Evolutionary conservation across 495 filamentous ascomycete species (phyloP).

Genomic region (Physcia stellaris): DNA sequence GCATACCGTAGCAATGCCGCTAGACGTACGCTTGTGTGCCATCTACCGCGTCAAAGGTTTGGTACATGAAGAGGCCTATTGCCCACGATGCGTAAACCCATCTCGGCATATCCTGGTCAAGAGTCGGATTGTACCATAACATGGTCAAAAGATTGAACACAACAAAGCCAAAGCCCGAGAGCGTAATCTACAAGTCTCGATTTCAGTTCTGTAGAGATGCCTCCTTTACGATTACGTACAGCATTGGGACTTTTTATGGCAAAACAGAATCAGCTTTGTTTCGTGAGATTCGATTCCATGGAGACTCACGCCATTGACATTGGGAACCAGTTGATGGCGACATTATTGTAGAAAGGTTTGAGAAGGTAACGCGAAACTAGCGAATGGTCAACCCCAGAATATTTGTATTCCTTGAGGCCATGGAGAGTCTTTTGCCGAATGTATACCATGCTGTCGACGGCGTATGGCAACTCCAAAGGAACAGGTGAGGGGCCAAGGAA

Average conservation of each 20-base stretch:
- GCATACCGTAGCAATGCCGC: neutral
- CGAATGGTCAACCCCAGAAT: constrained; percentile 80
- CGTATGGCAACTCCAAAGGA: too few species aligned
- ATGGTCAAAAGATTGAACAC: constrained; percentile 83
- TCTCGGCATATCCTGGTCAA: constrained; percentile 81
- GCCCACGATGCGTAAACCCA: constrained; percentile 96
- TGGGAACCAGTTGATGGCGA: constrained; percentile 87
- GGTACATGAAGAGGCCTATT: constrained; percentile 82
- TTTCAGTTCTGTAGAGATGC: neutral
- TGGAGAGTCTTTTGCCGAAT: constrained; percentile 80
- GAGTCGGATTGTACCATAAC: constrained; percentile 88
- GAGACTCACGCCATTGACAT: constrained; percentile 77
- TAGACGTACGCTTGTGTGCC: constrained; percentile 71
- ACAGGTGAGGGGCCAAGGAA: too few species aligned
- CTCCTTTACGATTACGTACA: constrained; percentile 35
- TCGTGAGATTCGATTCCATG: neutral
- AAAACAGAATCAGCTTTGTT: neutral
- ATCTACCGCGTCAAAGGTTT: constrained; percentile 97
- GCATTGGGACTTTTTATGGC: constrained; percentile 39
- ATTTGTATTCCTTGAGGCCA: constrained; percentile 84
- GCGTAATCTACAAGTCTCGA: constrained; percentile 51
- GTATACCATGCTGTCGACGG: constrained; percentile 57
- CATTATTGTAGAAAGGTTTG: constrained; percentile 94
- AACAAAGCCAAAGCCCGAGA: constrained; percentile 85
- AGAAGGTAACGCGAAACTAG: constrained; percentile 78